These are phyloP conservation scores for Cercospora nicotianae DNA, from an alignment of 2,329 filamentous ascomycete species.

Conservation along the genomic window DNA sequence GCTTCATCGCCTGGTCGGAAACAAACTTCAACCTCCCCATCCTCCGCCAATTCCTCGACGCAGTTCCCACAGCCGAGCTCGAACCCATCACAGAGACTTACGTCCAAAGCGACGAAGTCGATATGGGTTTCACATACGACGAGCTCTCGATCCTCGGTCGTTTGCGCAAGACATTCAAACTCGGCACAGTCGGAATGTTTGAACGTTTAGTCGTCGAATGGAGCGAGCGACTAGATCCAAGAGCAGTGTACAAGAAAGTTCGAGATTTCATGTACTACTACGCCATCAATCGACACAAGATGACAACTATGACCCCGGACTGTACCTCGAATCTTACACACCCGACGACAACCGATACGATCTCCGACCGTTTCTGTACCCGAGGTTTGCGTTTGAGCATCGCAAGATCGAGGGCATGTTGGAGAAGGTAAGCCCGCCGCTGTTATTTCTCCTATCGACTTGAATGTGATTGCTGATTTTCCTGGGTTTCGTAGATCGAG, in stretches of 20 bases:
- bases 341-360: slow-evolving; percentile 57
- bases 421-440: slow-evolving; percentile 30
- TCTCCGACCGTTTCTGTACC: slow-evolving; percentile 58
- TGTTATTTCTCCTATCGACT: background rate
- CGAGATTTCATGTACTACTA: slow-evolving; percentile 56
- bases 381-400: slow-evolving; percentile 49
- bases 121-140: slow-evolving; percentile 56
- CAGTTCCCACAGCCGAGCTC: slow-evolving; percentile 51
- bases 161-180: slow-evolving; percentile 56
- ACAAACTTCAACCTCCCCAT: slow-evolving; percentile 63
- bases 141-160: slow-evolving; percentile 56
- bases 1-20: slow-evolving; percentile 67
- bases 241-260: slow-evolving; percentile 45
- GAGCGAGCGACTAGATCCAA: slow-evolving; percentile 41
- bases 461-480: background rate
- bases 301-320: slow-evolving; percentile 59
- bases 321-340: slow-evolving; percentile 56
- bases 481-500: background rate
- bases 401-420: slow-evolving; percentile 52
- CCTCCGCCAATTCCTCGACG: slow-evolving; percentile 65
- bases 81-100: slow-evolving; percentile 66
- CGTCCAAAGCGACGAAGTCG: slow-evolving; percentile 58
- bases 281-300: slow-evolving; percentile 66
- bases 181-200: slow-evolving; percentile 58
- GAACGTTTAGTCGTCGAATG: slow-evolving; percentile 54